Conservation (phyloP, 1,284 basidiomycete species). For the Cerioporus squamosus region DNA sequence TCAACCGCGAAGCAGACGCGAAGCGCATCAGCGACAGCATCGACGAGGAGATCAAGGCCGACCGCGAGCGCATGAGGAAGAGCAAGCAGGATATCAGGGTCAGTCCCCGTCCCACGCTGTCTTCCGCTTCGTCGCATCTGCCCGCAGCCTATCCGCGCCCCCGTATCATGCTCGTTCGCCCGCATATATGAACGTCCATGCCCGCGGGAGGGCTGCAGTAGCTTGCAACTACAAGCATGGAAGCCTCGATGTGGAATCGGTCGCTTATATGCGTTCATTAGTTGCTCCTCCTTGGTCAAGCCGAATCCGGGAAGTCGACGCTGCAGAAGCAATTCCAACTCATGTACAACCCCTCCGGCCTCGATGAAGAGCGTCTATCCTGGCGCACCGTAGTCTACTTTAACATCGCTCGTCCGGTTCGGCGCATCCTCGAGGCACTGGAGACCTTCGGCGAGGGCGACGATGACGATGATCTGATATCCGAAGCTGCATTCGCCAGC, state of each 20-base stretch:
- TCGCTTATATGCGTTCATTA: conserved; percentile 32
- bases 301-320: conserved; percentile 85
- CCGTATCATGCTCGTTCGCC: neutral
- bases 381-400: conserved; percentile 86
- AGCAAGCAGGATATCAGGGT: conserved; percentile 79
- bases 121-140: neutral
- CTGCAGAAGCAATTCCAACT: conserved; percentile 78
- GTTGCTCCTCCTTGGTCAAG: conserved; percentile 80
- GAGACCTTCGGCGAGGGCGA: conserved; percentile 68
- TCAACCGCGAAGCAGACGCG: conserved; percentile 71
- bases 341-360: conserved; percentile 76
- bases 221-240: neutral
- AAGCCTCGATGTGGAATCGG: neutral
- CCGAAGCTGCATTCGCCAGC: conserved; percentile 8
- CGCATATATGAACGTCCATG: neutral
- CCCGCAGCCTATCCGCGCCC: neutral
- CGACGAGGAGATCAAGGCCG: conserved; percentile 75
- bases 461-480: conserved; percentile 42
- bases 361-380: conserved; percentile 77
- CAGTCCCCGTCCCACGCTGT: conserved; percentile 18
- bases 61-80: conserved; percentile 65
- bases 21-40: conserved; percentile 77
- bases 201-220: neutral
- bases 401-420: conserved; percentile 78
- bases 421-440: conserved; percentile 72